Conservation (phyloP, 2,329 filamentous ascomycete species). For the Fusarium mangiferae region DNA sequence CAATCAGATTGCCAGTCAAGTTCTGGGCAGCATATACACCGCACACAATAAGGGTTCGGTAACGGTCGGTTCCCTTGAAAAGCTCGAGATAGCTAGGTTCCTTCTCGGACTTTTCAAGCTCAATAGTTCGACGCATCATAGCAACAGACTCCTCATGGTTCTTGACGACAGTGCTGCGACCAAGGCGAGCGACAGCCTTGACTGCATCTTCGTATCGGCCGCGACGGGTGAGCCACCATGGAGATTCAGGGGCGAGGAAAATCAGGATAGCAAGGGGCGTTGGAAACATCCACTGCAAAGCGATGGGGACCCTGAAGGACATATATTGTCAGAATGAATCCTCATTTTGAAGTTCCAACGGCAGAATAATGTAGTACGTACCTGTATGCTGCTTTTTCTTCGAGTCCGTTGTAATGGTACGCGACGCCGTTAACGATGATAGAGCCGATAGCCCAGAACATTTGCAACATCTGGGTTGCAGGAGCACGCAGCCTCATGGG, state of each 20-base stretch:
- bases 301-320: conserved; percentile 59
- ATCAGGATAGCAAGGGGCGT: conserved; percentile 64
- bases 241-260: conserved; percentile 61
- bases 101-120: conserved; percentile 59
- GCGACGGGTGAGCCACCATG: conserved; percentile 65
- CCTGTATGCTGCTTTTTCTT: conserved; percentile 27
- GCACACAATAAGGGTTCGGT: conserved; percentile 66
- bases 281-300: conserved; percentile 68
- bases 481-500: conserved; percentile 64
- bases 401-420: conserved; percentile 57
- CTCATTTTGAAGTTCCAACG: conserved; percentile 29
- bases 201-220: conserved; percentile 56
- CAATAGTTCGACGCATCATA: conserved; percentile 67
- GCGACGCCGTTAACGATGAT: conserved; percentile 68
- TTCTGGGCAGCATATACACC: conserved; percentile 70
- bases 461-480: conserved; percentile 69
- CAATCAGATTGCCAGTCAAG: conserved; percentile 69
- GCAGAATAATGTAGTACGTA: conserved; percentile 13
- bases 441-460: conserved; percentile 71
- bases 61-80: conserved; percentile 63
- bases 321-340: neutral
- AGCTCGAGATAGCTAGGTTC: conserved; percentile 62
- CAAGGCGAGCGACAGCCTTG: conserved; percentile 42
- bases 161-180: neutral
- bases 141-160: conserved; percentile 54